Conservation (phyloP, 2,329 filamentous ascomycete species). For the Rachicladosporium sp. region DNA sequence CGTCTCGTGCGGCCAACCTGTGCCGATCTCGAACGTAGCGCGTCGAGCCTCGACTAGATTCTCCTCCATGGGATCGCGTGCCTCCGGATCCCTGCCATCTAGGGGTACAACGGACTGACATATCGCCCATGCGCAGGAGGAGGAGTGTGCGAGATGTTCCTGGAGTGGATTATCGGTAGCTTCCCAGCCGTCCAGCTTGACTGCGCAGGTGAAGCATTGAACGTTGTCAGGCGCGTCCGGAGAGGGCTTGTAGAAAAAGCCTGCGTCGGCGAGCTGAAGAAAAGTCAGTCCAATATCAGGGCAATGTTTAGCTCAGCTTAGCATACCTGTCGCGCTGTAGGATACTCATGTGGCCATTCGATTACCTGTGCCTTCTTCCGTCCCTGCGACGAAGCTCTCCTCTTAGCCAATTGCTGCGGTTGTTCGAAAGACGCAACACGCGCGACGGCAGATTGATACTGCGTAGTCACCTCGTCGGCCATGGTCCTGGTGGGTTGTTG, state of each 20-base stretch:
- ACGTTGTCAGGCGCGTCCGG: constrained; percentile 69
- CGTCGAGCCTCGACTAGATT: constrained; percentile 65
- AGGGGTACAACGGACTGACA: constrained; percentile 39
- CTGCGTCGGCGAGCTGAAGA: constrained; percentile 68
- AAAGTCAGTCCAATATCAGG: constrained; percentile 8
- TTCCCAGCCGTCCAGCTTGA: constrained; percentile 86
- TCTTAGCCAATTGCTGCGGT: constrained; percentile 50
- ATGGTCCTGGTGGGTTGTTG: constrained; percentile 10
- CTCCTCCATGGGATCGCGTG: constrained; percentile 58
- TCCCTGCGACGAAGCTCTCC: constrained; percentile 54
- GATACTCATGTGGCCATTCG: constrained; percentile 65
- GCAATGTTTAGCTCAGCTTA: no score
- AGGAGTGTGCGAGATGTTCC: constrained; percentile 76
- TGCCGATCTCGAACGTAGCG: constrained; percentile 58
- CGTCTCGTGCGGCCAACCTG: constrained; percentile 75
- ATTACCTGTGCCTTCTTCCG: constrained; percentile 43
- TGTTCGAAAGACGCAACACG: constrained; percentile 70
- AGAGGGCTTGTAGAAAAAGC: constrained; percentile 78
- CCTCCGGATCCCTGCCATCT: constrained; percentile 49
- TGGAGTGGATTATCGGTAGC: constrained; percentile 66
- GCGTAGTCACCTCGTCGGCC: constrained; percentile 25
- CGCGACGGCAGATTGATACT: constrained; percentile 55
- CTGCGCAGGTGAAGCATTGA: constrained; percentile 74
- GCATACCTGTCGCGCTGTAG: constrained; percentile 51
- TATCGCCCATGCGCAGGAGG: constrained; percentile 78